Percentiles rank a stretch among this genome's conserved stretches.
Evolutionary conservation across 768 basidiomycete species (phyloP).

Genomic region (Amanita exitialis): DNA sequence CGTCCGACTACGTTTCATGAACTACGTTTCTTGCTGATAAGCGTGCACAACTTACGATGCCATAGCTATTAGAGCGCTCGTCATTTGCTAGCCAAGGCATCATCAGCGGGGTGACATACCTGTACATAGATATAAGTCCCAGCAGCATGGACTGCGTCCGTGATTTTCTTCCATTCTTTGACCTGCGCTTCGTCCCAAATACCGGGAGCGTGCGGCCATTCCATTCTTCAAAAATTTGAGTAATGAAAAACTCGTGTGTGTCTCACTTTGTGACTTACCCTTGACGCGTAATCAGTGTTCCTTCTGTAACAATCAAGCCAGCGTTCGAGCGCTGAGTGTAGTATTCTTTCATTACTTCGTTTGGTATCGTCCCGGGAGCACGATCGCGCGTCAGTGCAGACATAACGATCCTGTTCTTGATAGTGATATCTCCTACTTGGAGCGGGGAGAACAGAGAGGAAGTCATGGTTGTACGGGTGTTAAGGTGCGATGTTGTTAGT

Average conservation of each 20-base stretch:
- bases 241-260: neutral
- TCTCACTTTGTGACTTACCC: constrained; percentile 18
- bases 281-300: constrained; percentile 28
- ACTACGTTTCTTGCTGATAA: neutral
- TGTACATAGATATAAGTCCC: constrained; percentile 37
- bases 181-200: constrained; percentile 37
- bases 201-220: constrained; percentile 35
- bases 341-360: constrained; percentile 26
- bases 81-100: neutral
- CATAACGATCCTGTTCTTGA: constrained; percentile 30
- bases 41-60: constrained; percentile 20
- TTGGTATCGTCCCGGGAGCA: constrained; percentile 25
- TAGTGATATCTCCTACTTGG: constrained; percentile 23
- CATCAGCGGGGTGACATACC: constrained; percentile 11
- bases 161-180: constrained; percentile 34
- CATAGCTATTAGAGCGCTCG: constrained; percentile 17
- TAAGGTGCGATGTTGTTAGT: no score
- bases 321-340: constrained; percentile 31
- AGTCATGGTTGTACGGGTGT: neutral
- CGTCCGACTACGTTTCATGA: constrained; percentile 20
- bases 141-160: constrained; percentile 34
- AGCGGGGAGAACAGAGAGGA: constrained; percentile 20
- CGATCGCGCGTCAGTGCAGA: constrained; percentile 32
- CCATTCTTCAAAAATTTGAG: constrained; percentile 21
- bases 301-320: constrained; percentile 31